These are phyloP conservation scores for Paecilomyces formosus DNA, from an alignment of 2,329 filamentous ascomycete species.

Conservation along the genomic window DNA sequence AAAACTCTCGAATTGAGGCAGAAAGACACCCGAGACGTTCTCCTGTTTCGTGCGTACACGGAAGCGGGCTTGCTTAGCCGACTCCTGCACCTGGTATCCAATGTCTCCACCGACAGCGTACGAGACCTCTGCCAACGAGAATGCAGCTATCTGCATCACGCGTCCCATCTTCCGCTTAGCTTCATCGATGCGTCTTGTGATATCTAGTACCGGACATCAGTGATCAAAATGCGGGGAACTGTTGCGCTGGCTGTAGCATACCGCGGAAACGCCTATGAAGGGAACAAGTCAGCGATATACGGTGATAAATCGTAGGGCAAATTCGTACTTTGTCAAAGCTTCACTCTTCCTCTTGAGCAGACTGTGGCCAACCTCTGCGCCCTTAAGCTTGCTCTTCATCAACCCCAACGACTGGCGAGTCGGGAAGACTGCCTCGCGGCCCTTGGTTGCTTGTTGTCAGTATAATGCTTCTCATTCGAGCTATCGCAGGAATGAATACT, in stretches of 20 bases:
- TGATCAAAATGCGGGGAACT: conserved; percentile 14
- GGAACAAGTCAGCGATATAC: conserved; percentile 12
- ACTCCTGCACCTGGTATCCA: conserved; percentile 95
- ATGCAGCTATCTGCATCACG: conserved; percentile 98
- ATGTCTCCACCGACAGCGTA: conserved; percentile 96
- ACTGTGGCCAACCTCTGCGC: conserved; percentile 83
- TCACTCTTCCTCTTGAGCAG: conserved; percentile 97
- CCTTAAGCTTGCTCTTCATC: conserved; percentile 98
- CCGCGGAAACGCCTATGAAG: conserved; percentile 73
- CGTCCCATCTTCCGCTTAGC: conserved; percentile 99
- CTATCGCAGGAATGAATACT: conserved; percentile 6
- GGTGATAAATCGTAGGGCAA: conserved; percentile 5
- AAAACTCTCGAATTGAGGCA: conserved; percentile 90
- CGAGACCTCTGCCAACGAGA: conserved; percentile 93
- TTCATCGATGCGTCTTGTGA: conserved; percentile 94
- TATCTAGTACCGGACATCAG: conserved; percentile 54
- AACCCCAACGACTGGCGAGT: conserved; percentile 92
- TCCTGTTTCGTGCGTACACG: conserved; percentile 92
- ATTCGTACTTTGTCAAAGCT: conserved; percentile 80
- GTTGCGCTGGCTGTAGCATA: conserved; percentile 35
- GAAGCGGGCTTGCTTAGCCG: conserved; percentile 86
- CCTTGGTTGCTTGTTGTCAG: conserved; percentile 46
- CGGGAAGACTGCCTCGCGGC: conserved; percentile 92
- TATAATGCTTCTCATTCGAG: conserved; percentile 8
- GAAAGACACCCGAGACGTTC: conserved; percentile 93